phyloP scores from a whole-genome alignment of 495 filamentous ascomycete species.

The Aspergillus panamensis region DNA sequence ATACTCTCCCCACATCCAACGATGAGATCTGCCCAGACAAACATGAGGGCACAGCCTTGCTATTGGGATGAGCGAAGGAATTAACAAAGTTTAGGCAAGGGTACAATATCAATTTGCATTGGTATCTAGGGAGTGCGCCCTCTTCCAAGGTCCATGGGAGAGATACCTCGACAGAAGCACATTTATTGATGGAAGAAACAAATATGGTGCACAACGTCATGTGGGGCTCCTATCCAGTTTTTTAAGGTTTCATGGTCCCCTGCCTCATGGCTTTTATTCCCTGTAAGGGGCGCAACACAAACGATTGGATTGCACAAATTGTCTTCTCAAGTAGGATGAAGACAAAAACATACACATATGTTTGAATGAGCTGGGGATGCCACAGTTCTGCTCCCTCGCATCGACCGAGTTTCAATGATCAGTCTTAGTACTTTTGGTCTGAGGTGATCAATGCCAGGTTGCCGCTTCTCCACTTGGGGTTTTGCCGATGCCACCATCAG shows the following conservation, averaged over 20 bases:
- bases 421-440: no score
- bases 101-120: not conserved
- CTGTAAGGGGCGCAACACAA: no score
- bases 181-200: not conserved
- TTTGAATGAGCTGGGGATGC: no score
- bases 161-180: not conserved
- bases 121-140: not conserved
- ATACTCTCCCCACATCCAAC: not conserved
- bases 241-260: not conserved
- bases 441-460: no score
- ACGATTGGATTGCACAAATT: no score
- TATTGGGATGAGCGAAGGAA: not conserved
- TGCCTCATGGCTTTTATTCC: not conserved
- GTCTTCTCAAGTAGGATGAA: no score
- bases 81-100: not conserved
- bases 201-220: not conserved
- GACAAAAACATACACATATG: no score
- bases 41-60: not conserved
- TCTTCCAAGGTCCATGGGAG: not conserved
- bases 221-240: not conserved
- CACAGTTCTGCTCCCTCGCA: no score
- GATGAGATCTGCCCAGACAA: not conserved
- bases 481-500: no score
- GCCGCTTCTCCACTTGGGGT: no score
- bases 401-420: no score